Conservation (phyloP, 192 early-diverging fungal genomes). For the Spizellomyces sp. region DNA sequence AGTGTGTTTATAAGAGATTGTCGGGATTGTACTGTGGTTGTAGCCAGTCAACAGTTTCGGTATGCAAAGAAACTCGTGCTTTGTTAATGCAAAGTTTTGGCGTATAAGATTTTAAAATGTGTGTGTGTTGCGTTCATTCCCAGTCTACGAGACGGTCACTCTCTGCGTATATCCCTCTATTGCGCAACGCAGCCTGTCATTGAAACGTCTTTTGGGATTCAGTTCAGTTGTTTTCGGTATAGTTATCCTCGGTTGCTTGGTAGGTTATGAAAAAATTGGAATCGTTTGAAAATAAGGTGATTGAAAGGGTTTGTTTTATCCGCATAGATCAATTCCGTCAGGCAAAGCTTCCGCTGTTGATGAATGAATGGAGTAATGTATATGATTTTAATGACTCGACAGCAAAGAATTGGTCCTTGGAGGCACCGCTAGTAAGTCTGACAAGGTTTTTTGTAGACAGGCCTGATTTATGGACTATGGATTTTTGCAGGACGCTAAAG, state of each 20-base stretch:
- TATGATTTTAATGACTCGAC: constrained; percentile 39
- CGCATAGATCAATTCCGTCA: constrained; percentile 31
- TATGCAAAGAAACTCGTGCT: constrained; percentile 12
- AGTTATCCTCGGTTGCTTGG: constrained; percentile 25
- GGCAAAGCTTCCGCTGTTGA: constrained; percentile 12
- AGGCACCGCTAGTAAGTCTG: constrained; percentile 12
- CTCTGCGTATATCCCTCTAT: constrained; percentile 28
- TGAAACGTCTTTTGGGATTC: constrained; percentile 22
- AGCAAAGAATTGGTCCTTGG: constrained; percentile 22
- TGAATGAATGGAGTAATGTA: constrained; percentile 36
- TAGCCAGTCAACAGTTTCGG: constrained; percentile 37
- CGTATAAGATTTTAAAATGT: not conserved
- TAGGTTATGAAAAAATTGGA: no score
- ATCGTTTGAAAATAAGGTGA: no score
- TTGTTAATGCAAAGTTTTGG: constrained; percentile 2
- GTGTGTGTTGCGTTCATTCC: not conserved
- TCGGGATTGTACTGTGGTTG: constrained; percentile 26
- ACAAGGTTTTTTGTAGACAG: not conserved
- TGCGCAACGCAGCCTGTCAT: constrained; percentile 38
- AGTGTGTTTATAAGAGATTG: constrained; percentile 40
- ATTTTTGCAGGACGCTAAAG: not conserved
- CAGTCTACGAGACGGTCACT: constrained; percentile 26
- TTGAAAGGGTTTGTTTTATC: not conserved
- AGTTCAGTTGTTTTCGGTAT: constrained; percentile 39
- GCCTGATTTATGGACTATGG: not conserved